Percentiles rank a stretch among this genome's conserved stretches.
Evolutionary conservation across 805 yeast genomes (phyloP).

Genomic region (Starmerella floricola): DNA sequence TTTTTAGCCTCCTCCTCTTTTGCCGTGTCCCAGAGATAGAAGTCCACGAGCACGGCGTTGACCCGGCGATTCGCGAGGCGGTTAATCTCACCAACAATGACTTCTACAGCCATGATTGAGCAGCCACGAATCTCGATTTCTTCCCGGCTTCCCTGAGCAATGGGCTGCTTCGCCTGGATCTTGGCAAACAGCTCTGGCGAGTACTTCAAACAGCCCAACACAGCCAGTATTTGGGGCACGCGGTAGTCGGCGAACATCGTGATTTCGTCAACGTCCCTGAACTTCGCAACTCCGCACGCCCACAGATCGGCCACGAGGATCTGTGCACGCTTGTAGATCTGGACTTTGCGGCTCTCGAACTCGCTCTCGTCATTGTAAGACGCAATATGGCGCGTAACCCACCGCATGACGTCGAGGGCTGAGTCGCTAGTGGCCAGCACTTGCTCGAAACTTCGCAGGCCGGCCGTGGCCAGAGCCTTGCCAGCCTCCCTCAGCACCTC

Average conservation of each 20-base stretch:
- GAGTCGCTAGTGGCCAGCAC: slow-evolving; percentile 26
- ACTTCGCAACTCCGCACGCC: slow-evolving; percentile 34
- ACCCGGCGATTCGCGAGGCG: slow-evolving; percentile 8
- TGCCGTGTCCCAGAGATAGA: slow-evolving; percentile 37
- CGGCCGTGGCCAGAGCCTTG: slow-evolving; percentile 17
- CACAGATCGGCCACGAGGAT: slow-evolving; percentile 35
- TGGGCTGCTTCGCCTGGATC: slow-evolving; percentile 18
- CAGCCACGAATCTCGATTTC: slow-evolving; percentile 36
- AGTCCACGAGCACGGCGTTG: slow-evolving; percentile 34
- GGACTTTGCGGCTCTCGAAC: slow-evolving; percentile 27
- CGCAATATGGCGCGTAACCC: slow-evolving; percentile 24
- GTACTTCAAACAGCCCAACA: slow-evolving; percentile 30
- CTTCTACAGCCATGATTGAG: slow-evolving; percentile 34
- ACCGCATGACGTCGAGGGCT: slow-evolving; percentile 28
- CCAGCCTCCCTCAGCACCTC: slow-evolving; percentile 32
- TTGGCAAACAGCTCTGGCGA: slow-evolving; percentile 22
- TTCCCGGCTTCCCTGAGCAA: slow-evolving; percentile 27
- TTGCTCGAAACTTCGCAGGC: slow-evolving; percentile 19
- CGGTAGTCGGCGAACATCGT: slow-evolving; percentile 40
- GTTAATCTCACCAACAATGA: slow-evolving; percentile 25
- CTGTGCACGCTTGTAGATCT: slow-evolving; percentile 34
- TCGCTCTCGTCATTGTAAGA: slow-evolving; percentile 29
- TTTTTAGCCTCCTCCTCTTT: slow-evolving; percentile 28
- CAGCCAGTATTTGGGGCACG: slow-evolving; percentile 34
- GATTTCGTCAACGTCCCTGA: slow-evolving; percentile 31